Base-by-base conservation (phyloP, 306 rosid genomes). In the Ceratonia siliqua region DNA sequence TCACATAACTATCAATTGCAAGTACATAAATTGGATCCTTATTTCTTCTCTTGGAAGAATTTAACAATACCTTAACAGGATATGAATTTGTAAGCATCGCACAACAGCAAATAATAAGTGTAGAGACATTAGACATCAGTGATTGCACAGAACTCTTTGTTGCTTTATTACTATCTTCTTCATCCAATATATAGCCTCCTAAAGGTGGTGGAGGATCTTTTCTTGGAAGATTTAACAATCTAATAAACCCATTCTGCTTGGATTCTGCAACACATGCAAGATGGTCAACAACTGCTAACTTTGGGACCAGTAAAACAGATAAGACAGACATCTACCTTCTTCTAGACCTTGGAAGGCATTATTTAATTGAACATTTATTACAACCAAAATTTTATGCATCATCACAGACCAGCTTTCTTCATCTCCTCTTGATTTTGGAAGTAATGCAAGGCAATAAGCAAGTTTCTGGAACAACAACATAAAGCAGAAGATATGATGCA, bases 341-440 rank as follows among this genome's bases (percentile, higher is more conserved):
- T 87, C 97, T 71, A 92, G 76, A 76, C 97, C 97, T 79, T 87
- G 93, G 85, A 95, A 89, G 70, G 82, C 79, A 69, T 73, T 81
- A 85, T 83, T 83, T 78, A 95, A 82, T 76, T 86, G 95, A 72
- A 76, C 68, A 66, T 85, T 84, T 55, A 95, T 83, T 68, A 82
- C 55, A 68, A 89, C 42, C 85, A 95, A 76, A 39, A 92, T 70
- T 75, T 89, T 95, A 82, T 82, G 89, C 80, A 92, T 78, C 89
- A 89, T 74, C 79, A 86, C 50, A 64, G 84, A 84, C 99, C 97
- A 95, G 86, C 93, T 92, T 63, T 82, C 97, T 70, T 84, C 96
- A 56, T 92, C 93, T 68, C 92, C 96, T 87, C 67, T 87, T 22
- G 97, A 85, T 81, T 90, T 90, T 78, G 99, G 92, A 74, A 95